phyloP scores from a whole-genome alignment of 2,329 filamentous ascomycete genomes.

The Colletotrichum eremochloae region DNA sequence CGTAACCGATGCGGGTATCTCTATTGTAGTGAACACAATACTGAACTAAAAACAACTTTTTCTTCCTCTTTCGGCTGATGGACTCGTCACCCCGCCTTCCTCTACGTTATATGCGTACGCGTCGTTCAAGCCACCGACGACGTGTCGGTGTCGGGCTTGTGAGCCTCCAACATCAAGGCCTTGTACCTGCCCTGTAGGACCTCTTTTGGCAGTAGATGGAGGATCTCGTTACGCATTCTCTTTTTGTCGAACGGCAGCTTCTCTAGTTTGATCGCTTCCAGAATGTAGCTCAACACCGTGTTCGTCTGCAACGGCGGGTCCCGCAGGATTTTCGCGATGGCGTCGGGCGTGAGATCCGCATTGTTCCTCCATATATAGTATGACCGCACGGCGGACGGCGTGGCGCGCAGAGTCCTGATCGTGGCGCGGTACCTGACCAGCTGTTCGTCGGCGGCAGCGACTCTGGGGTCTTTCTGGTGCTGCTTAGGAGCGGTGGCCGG shows the following conservation, averaged over 20 bases:
- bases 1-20: conserved; percentile 34
- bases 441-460: conserved; percentile 59
- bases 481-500: conserved; percentile 27
- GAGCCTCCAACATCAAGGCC: conserved; percentile 46
- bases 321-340: conserved; percentile 69
- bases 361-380: conserved; percentile 76
- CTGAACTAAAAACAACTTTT: not conserved
- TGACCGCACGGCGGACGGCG: conserved; percentile 61
- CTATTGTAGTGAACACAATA: conserved; percentile 25
- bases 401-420: conserved; percentile 45
- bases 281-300: conserved; percentile 72
- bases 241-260: conserved; percentile 62
- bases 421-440: conserved; percentile 53
- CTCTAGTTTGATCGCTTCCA: conserved; percentile 66
- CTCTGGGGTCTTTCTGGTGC: conserved; percentile 54
- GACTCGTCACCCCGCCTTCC: not conserved
- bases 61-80: not conserved
- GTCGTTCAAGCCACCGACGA: not conserved
- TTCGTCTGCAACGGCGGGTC: conserved; percentile 68
- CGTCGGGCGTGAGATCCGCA: conserved; percentile 59
- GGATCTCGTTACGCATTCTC: conserved; percentile 61
- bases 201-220: conserved; percentile 51
- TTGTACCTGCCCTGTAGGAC: conserved; percentile 46
- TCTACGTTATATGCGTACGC: not conserved
- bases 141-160: conserved; percentile 11